A percentile compares a stretch with the other conserved stretches of the same genome.
phyloP scores from a whole-genome alignment of 1,139 yeast species.

The Keqinozyma sinolaborantium region DNA sequence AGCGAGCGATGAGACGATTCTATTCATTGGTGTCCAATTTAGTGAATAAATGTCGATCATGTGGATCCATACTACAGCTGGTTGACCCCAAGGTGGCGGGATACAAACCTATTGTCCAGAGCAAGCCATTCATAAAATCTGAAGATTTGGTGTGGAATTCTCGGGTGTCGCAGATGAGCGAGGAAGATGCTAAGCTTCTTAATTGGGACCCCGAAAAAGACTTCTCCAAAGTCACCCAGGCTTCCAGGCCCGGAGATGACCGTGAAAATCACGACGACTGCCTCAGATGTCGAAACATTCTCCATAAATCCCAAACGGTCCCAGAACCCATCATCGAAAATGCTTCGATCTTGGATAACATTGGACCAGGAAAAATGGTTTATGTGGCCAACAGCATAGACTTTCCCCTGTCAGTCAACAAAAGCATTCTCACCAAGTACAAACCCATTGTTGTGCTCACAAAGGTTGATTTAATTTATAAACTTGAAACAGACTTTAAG shows the following conservation, averaged over 20 bases:
- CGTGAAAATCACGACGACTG: constrained; percentile 34
- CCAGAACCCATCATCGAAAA: constrained; percentile 4
- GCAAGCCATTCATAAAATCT: constrained; percentile 6
- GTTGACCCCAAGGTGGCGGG: constrained; percentile 34
- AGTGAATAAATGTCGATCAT: constrained; percentile 31
- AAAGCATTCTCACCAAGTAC: constrained; percentile 31
- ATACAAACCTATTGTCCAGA: constrained; percentile 23
- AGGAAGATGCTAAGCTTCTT: constrained; percentile 18
- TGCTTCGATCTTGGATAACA: constrained; percentile 37
- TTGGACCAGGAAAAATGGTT: constrained; percentile 43
- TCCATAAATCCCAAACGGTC: constrained; percentile 34
- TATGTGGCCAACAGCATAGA: constrained; percentile 65
- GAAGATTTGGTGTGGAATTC: constrained; percentile 23
- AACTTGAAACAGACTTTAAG: constrained; percentile 23
- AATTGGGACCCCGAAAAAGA: constrained; percentile 1
- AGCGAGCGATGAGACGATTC: constrained; percentile 1
- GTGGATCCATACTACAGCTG: constrained; percentile 53
- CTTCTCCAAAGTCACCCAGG: constrained; percentile 1
- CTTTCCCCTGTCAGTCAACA: constrained; percentile 59
- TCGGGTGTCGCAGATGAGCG: constrained; percentile 13
- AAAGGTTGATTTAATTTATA: constrained; percentile 53
- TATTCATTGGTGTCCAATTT: constrained; percentile 4
- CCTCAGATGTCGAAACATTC: constrained; percentile 53
- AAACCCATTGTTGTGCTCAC: constrained; percentile 46
- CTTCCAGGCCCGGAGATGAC: neutral